Evolutionary conservation across 306 rosid species (phyloP).

Genomic region (Lathyrus tuberosus): DNA sequence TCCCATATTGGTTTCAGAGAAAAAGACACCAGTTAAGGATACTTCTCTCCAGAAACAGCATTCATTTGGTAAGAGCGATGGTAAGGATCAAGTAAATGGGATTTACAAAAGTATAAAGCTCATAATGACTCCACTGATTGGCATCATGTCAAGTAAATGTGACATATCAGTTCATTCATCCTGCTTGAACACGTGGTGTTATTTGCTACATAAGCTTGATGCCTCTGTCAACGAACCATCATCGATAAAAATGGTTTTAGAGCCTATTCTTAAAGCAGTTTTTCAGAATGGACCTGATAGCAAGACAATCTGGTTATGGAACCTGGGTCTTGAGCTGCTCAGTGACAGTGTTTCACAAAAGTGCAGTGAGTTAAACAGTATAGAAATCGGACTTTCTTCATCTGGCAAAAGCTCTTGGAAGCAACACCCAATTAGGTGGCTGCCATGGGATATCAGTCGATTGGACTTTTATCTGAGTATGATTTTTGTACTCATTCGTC

Average conservation of each 20-base stretch:
- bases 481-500: constrained; percentile 55
- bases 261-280: constrained; percentile 67
- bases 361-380: constrained; percentile 43
- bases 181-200: constrained; percentile 82
- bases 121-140: constrained; percentile 81
- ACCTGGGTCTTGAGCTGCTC: constrained; percentile 60
- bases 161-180: constrained; percentile 68
- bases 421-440: constrained; percentile 66
- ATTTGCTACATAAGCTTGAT: constrained; percentile 76
- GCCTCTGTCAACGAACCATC: constrained; percentile 56
- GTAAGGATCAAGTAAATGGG: constrained; percentile 51
- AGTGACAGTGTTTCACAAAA: constrained; percentile 61
- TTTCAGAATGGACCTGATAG: constrained; percentile 64
- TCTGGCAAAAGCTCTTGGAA: constrained; percentile 61
- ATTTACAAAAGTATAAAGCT: constrained; percentile 69
- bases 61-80: constrained; percentile 30
- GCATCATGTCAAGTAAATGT: constrained; percentile 67
- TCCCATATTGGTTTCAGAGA: constrained; percentile 41
- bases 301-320: constrained; percentile 66
- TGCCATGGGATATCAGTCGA: constrained; percentile 70
- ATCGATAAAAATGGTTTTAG: constrained; percentile 53
- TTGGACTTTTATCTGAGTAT: constrained; percentile 69
- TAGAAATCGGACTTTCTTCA: constrained; percentile 38
- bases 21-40: constrained; percentile 42
- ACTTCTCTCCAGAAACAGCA: constrained; percentile 34